phyloP scores from a whole-genome alignment of 345 rosid genomes.

The Brassica nigra region DNA sequence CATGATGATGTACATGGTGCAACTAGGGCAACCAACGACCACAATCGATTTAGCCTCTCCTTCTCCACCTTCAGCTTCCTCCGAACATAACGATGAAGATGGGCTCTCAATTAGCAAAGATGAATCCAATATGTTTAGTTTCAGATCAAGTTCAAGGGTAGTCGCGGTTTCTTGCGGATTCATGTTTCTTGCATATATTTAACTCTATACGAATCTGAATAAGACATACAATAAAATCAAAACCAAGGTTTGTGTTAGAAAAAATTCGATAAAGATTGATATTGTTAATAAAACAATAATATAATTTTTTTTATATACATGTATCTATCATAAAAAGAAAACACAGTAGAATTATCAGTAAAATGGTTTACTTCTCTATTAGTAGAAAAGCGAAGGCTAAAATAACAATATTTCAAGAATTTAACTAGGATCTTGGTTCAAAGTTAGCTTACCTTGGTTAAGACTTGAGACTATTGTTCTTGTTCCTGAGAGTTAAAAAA shows the following conservation, averaged over 20 bases:
- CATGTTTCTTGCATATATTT: slow-evolving; percentile 31
- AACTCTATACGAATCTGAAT: neutral
- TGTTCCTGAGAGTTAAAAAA: slow-evolving; percentile 24
- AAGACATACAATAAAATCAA: neutral
- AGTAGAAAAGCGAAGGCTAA: neutral
- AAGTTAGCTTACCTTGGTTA: slow-evolving; percentile 33
- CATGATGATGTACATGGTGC: slow-evolving; percentile 42
- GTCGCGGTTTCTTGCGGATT: slow-evolving; percentile 29
- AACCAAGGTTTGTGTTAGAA: neutral
- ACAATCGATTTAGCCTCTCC: slow-evolving; percentile 40
- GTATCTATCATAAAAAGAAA: neutral
- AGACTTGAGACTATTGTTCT: slow-evolving; percentile 35
- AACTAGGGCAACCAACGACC: slow-evolving; percentile 43
- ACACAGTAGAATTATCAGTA: neutral
- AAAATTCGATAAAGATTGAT: neutral
- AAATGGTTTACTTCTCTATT: neutral
- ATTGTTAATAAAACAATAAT: neutral
- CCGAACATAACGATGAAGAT: slow-evolving; percentile 36
- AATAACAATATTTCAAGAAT: neutral
- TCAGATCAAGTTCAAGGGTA: slow-evolving; percentile 37
- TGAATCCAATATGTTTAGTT: slow-evolving; percentile 28
- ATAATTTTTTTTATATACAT: neutral
- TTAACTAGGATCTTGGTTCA: slow-evolving; percentile 6
- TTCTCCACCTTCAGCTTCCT: slow-evolving; percentile 35
- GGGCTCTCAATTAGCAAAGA: slow-evolving; percentile 32